These are phyloP conservation scores for Saccharomycopsis javanensis DNA, from an alignment of 805 yeast species.

Conservation along the genomic window DNA sequence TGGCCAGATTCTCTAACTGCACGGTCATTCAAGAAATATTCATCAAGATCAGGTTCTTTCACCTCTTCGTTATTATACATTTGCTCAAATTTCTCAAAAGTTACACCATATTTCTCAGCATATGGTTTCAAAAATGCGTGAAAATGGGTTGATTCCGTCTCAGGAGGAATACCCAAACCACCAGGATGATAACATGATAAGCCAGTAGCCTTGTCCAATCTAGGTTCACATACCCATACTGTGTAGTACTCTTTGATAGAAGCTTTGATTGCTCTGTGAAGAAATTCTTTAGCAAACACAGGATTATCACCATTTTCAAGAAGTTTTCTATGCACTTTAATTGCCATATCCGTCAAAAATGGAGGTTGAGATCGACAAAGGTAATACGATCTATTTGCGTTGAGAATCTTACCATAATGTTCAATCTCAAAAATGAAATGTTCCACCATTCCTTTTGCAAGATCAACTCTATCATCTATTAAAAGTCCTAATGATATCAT, in stretches of 20 bases:
- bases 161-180: slow-evolving; percentile 94
- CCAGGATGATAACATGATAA: slow-evolving; percentile 84
- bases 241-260: slow-evolving; percentile 79
- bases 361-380: slow-evolving; percentile 94
- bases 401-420: slow-evolving; percentile 85
- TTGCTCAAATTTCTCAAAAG: slow-evolving; percentile 54
- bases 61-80: slow-evolving; percentile 60
- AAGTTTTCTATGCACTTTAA: slow-evolving; percentile 53
- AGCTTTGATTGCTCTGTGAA: slow-evolving; percentile 56
- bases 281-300: slow-evolving; percentile 47
- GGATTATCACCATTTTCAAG: slow-evolving; percentile 33
- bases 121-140: slow-evolving; percentile 59
- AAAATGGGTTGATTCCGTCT: slow-evolving; percentile 87
- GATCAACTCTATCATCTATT: slow-evolving; percentile 50
- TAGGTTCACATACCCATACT: slow-evolving; percentile 72
- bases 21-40: slow-evolving; percentile 81
- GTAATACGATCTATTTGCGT: slow-evolving; percentile 90
- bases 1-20: slow-evolving; percentile 96
- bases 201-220: slow-evolving; percentile 65
- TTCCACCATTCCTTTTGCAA: slow-evolving; percentile 85
- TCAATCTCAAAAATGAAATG: slow-evolving; percentile 85
- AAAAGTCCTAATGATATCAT: slow-evolving; percentile 81
- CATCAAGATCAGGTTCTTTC: slow-evolving; percentile 74
- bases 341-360: slow-evolving; percentile 85
- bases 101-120: slow-evolving; percentile 48